Conservation (phyloP, 192 early-diverging fungal species). For the Backusella morwellensis region DNA sequence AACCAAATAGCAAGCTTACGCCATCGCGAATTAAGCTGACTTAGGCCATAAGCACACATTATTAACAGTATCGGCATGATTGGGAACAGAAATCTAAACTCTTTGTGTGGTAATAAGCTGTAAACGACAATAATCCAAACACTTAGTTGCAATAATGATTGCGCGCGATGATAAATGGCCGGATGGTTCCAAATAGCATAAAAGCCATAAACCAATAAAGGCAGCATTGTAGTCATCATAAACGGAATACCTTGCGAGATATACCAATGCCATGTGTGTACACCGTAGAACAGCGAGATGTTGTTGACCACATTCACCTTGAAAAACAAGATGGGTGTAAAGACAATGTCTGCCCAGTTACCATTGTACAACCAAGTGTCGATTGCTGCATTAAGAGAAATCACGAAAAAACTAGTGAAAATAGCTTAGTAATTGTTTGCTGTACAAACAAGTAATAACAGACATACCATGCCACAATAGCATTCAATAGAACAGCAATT, state of each 20-base stretch:
- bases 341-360: slow-evolving; percentile 65
- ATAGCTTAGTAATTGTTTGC: background rate
- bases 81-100: slow-evolving; percentile 93
- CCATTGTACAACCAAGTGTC: slow-evolving; percentile 71
- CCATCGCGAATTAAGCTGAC: slow-evolving; percentile 6
- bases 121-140: slow-evolving; percentile 60
- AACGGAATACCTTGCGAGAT: slow-evolving; percentile 78
- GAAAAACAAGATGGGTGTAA: slow-evolving; percentile 78
- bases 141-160: slow-evolving; percentile 38
- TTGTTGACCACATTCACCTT: slow-evolving; percentile 77
- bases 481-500: slow-evolving; percentile 26
- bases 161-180: background rate
- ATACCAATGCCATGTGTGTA: slow-evolving; percentile 93
- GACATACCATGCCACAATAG: slow-evolving; percentile 45
- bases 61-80: slow-evolving; percentile 69
- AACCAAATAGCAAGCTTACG: slow-evolving; percentile 21
- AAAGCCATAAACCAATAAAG: slow-evolving; percentile 58
- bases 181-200: slow-evolving; percentile 27
- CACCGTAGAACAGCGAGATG: slow-evolving; percentile 89
- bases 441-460: background rate
- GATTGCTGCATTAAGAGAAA: slow-evolving; percentile 37
- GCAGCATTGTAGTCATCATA: slow-evolving; percentile 73
- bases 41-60: slow-evolving; percentile 41
- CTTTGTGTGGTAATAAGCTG: slow-evolving; percentile 85
- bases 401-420: background rate